Evolutionary conservation across 2,329 filamentous ascomycete species (phyloP).

Genomic region (Amylocarpus encephaloides): DNA sequence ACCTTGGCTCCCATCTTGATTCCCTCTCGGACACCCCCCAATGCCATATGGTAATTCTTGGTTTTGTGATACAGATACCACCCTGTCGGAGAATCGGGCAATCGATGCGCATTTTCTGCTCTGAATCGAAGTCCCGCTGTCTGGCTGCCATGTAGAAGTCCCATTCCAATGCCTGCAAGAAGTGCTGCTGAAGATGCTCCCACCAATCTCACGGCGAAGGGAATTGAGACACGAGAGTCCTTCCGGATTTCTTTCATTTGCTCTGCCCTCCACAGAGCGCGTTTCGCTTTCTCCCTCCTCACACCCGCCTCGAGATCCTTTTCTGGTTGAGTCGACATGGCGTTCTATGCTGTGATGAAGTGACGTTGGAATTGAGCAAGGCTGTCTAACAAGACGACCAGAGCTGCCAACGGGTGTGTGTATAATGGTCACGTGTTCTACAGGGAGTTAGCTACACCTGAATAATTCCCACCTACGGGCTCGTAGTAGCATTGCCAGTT

Average conservation of each 20-base stretch:
- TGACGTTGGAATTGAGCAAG: slow-evolving; percentile 16
- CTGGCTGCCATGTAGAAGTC: slow-evolving; percentile 65
- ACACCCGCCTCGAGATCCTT: slow-evolving; percentile 7
- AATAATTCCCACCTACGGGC: no score
- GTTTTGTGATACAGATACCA: slow-evolving; percentile 99
- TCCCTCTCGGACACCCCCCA: slow-evolving; percentile 73
- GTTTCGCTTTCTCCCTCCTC: slow-evolving; percentile 2
- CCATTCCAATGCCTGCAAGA: slow-evolving; percentile 62
- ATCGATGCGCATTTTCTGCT: slow-evolving; percentile 91
- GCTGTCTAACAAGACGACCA: slow-evolving; percentile 6
- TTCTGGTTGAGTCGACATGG: slow-evolving; percentile 12
- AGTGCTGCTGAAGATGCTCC: slow-evolving; percentile 59
- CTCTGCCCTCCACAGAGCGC: slow-evolving; percentile 10
- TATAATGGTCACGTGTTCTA: not conserved
- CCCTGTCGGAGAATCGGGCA: slow-evolving; percentile 72
- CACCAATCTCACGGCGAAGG: slow-evolving; percentile 58
- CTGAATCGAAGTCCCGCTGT: slow-evolving; percentile 77
- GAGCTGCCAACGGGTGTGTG: not conserved
- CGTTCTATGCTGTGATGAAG: slow-evolving; percentile 7
- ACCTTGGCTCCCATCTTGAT: slow-evolving; percentile 66
- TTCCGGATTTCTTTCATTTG: slow-evolving; percentile 10
- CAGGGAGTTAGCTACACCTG: no score
- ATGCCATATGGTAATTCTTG: slow-evolving; percentile 85
- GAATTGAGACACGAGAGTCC: slow-evolving; percentile 49
- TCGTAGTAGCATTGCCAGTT: no score